Percentiles rank a stretch among this genome's conserved stretches.
phyloP scores from a whole-genome alignment of 2,329 filamentous ascomycete genomes.

The Gliomastix tumulicola region DNA sequence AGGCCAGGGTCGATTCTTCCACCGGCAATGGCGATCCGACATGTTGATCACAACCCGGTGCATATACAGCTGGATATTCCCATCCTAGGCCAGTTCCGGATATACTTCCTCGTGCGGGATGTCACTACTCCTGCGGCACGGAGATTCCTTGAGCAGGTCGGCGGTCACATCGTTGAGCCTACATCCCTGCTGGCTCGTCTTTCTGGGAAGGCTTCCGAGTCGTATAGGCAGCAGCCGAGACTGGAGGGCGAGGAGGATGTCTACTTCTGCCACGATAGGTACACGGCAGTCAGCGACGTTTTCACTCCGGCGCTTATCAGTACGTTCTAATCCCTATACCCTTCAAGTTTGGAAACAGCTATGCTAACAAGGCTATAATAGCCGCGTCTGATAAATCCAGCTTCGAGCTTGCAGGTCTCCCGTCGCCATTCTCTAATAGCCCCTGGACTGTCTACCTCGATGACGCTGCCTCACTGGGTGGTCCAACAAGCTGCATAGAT shows the following conservation, averaged over 20 bases:
- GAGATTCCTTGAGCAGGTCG: slow-evolving; percentile 54
- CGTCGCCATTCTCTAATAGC: slow-evolving; percentile 53
- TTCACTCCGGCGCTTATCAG: slow-evolving; percentile 66
- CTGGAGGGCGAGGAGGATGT: slow-evolving; percentile 53
- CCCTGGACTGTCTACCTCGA: slow-evolving; percentile 70
- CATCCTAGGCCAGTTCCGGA: slow-evolving; percentile 68
- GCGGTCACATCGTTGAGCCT: slow-evolving; percentile 40
- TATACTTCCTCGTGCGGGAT: slow-evolving; percentile 64
- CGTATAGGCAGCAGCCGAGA: slow-evolving; percentile 54
- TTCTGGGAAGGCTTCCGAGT: slow-evolving; percentile 50
- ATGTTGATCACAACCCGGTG: slow-evolving; percentile 71
- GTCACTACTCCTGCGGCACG: slow-evolving; percentile 37
- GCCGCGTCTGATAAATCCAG: slow-evolving; percentile 10
- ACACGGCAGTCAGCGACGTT: slow-evolving; percentile 59
- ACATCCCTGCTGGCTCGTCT: slow-evolving; percentile 52
- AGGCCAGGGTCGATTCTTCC: slow-evolving; percentile 50
- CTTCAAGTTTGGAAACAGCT: no score
- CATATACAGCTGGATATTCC: slow-evolving; percentile 74
- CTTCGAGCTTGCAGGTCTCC: slow-evolving; percentile 63
- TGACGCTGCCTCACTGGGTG: slow-evolving; percentile 50
- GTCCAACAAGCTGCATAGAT: slow-evolving; percentile 54
- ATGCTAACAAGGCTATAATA: no score
- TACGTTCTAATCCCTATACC: slow-evolving; percentile 35
- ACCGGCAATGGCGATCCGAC: slow-evolving; percentile 65
- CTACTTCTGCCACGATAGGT: slow-evolving; percentile 61